These are phyloP conservation scores for Cladosporium sp. DNA, from an alignment of 2,329 filamentous ascomycete species.

Conservation along the genomic window DNA sequence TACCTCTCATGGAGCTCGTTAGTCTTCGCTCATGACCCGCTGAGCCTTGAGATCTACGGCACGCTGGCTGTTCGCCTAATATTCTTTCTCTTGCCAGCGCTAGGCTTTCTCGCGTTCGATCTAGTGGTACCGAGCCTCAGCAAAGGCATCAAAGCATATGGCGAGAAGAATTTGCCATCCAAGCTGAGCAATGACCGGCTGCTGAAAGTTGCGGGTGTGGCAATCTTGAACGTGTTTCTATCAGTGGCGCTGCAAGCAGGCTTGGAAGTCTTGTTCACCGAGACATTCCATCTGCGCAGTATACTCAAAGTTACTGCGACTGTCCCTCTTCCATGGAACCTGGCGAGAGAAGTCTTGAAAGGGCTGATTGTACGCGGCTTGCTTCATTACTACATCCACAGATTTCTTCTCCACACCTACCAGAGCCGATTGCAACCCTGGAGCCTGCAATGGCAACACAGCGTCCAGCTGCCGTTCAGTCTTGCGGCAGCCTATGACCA, in stretches of 20 bases:
- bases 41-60: conserved; percentile 71
- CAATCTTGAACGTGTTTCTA: conserved; percentile 53
- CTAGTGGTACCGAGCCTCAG: conserved; percentile 64
- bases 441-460: conserved; percentile 57
- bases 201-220: conserved; percentile 50
- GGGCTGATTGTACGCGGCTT: conserved; percentile 57
- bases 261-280: conserved; percentile 53
- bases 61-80: conserved; percentile 63
- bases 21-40: conserved; percentile 68
- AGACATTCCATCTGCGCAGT: conserved; percentile 50
- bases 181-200: conserved; percentile 40
- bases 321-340: conserved; percentile 60
- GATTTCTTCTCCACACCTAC: conserved; percentile 60
- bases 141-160: conserved; percentile 65
- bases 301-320: conserved; percentile 55
- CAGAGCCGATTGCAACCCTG: conserved; percentile 29
- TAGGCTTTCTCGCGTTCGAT: conserved; percentile 71
- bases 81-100: conserved; percentile 69
- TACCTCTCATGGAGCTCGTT: conserved; percentile 87
- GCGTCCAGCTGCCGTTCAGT: conserved; percentile 54
- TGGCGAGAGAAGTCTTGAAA: conserved; percentile 51
- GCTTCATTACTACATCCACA: conserved; percentile 71
- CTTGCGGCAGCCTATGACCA: conserved; percentile 65
- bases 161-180: conserved; percentile 45
- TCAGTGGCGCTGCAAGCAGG: conserved; percentile 51